Base-by-base conservation (phyloP, 1,139 yeast genomes). In the Debaryomyces fabryi region DNA sequence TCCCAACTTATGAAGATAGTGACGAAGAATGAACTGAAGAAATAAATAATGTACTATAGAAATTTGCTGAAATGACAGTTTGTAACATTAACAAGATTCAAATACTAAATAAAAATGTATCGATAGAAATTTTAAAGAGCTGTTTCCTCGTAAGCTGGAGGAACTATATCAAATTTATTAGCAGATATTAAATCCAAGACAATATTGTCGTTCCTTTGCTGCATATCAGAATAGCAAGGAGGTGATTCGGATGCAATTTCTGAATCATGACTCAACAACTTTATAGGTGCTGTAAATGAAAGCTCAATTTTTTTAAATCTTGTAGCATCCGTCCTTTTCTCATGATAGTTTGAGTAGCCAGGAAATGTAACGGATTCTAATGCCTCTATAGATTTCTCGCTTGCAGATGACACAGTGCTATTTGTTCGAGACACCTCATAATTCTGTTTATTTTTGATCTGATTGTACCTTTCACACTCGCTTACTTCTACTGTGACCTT, bases 1-100 rank as follows among this genome's bases (percentile, higher is more conserved):
- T 73, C 29, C 78, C 78, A 4, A 68, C 74, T 45, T 73, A 73
- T 51, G 78, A 72, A 59, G 78, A 72, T 52, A 72, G 77, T 52
- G 78, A 73, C 49, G 69, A 64, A 20, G 69, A 71, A 44, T 60
- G 51, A 44, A 24, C 25, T 13, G 25, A 32, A 18, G 21, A 37
- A 21, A 36, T 34, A 33, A 15, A 21, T 21, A 40, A 18, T 40
- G 43, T 40, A 40, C 32, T 29, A 40, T 40, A 40, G 43, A 40
- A 15, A 18, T 12, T 7, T 16, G 21, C 43, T 40, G 42, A 10
- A 30, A n/a, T 13, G 33, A 30, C 42, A 39, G 42, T 39, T 39
- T 40, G 43, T 40, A 40, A 21, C 43, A 40, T 20, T 39, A 39
- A 27, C 16, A 27, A 27, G 15, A 39, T 18, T 39, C 13, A 18